phyloP scores from a whole-genome alignment of 495 filamentous ascomycete genomes.

The Penicillium silybi region DNA sequence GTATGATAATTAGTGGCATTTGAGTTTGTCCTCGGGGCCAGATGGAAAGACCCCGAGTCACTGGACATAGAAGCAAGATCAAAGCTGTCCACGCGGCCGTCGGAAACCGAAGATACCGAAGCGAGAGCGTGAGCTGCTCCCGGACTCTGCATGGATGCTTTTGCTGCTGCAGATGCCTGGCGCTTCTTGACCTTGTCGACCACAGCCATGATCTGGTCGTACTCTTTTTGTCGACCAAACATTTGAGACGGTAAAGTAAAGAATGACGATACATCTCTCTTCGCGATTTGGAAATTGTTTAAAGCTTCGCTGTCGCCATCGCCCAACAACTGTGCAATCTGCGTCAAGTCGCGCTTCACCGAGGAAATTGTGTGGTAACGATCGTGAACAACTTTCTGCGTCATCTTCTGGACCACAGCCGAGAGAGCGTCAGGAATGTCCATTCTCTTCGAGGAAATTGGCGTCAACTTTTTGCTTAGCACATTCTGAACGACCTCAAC shows the following conservation, averaged over 20 bases:
- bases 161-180: slow-evolving; percentile 49
- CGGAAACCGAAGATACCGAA: slow-evolving; percentile 56
- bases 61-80: slow-evolving; percentile 46
- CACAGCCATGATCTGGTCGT: slow-evolving; percentile 60
- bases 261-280: slow-evolving; percentile 78
- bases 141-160: slow-evolving; percentile 35
- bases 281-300: slow-evolving; percentile 65
- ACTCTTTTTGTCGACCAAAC: slow-evolving; percentile 73
- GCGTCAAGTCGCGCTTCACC: slow-evolving; percentile 68
- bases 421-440: slow-evolving; percentile 79
- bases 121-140: slow-evolving; percentile 45
- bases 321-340: slow-evolving; percentile 65
- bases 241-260: slow-evolving; percentile 77
- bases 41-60: slow-evolving; percentile 51
- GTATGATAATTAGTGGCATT: slow-evolving; percentile 30
- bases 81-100: slow-evolving; percentile 51
- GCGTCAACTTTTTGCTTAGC: slow-evolving; percentile 67
- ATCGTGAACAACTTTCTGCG: slow-evolving; percentile 75
- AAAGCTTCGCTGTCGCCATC: slow-evolving; percentile 69
- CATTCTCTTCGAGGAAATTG: slow-evolving; percentile 66
- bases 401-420: slow-evolving; percentile 83
- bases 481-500: slow-evolving; percentile 88
- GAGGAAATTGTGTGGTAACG: slow-evolving; percentile 82
- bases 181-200: slow-evolving; percentile 67
- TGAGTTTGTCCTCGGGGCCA: slow-evolving; percentile 39